phyloP scores from a whole-genome alignment of 73 alveolate genomes.

The Blepharisma japonicum region DNA sequence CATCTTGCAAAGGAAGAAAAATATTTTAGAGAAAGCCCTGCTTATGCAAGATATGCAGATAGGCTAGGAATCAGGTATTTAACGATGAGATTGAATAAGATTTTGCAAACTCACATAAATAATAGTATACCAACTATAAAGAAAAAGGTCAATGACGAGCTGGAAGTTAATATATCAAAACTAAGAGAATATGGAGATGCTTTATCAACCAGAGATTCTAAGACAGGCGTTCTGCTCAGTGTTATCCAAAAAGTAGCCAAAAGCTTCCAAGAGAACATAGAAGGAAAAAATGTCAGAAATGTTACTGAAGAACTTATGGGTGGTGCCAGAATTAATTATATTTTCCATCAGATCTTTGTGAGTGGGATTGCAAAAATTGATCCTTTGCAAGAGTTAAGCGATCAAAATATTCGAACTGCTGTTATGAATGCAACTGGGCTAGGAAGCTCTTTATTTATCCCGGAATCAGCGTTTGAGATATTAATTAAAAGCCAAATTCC shows the following conservation, averaged over 20 bases:
- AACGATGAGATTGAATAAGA: slow-evolving; percentile 46
- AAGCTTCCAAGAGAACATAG: slow-evolving; percentile 50
- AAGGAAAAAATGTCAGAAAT: slow-evolving; percentile 56
- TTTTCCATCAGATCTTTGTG: slow-evolving; percentile 53
- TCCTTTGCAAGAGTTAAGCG: slow-evolving; percentile 66
- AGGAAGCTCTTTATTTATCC: slow-evolving; percentile 76
- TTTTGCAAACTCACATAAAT: slow-evolving; percentile 54
- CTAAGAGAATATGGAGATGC: slow-evolving; percentile 15
- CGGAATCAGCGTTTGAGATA: slow-evolving; percentile 92
- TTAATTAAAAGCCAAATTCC: slow-evolving; percentile 78
- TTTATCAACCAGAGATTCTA: slow-evolving; percentile 51
- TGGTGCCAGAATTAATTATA: slow-evolving; percentile 68
- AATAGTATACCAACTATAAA: slow-evolving; percentile 71
- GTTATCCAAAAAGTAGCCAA: slow-evolving; percentile 38
- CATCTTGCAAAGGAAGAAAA: slow-evolving; percentile 52
- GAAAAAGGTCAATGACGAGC: slow-evolving; percentile 50
- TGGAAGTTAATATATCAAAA: neutral
- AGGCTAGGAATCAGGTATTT: slow-evolving; percentile 59
- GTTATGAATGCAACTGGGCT: slow-evolving; percentile 80
- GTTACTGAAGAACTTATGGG: slow-evolving; percentile 67
- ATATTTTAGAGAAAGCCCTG: slow-evolving; percentile 48
- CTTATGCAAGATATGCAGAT: slow-evolving; percentile 52
- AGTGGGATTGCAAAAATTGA: slow-evolving; percentile 56
- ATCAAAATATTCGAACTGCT: slow-evolving; percentile 72
- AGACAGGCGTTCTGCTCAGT: slow-evolving; percentile 39